Evolutionary conservation across 805 yeast species (phyloP).

Genomic region (Starmerella asiatica): DNA sequence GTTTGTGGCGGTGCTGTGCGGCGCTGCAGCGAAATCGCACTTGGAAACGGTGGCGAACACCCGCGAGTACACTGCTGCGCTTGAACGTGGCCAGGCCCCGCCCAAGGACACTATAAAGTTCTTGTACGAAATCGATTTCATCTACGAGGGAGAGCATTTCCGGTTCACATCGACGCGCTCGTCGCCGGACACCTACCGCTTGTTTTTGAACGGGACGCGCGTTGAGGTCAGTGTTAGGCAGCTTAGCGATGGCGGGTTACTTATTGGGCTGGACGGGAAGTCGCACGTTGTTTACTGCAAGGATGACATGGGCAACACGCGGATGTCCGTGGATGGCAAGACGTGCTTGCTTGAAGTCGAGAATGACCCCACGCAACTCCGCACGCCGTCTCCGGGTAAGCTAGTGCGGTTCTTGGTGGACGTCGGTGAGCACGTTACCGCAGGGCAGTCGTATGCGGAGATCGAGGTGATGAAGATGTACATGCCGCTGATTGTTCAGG

Average conservation of each 20-base stretch:
- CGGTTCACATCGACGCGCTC: slow-evolving; percentile 94
- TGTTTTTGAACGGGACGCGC: slow-evolving; percentile 88
- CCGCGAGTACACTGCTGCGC: slow-evolving; percentile 54
- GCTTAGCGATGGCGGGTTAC: slow-evolving; percentile 89
- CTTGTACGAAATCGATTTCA: slow-evolving; percentile 84
- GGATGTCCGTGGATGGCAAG: slow-evolving; percentile 88
- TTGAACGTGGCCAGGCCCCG: slow-evolving; percentile 94
- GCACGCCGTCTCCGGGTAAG: slow-evolving; percentile 99
- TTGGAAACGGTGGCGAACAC: slow-evolving; percentile 58
- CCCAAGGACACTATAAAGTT: slow-evolving; percentile 69
- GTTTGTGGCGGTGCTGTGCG: slow-evolving; percentile 80
- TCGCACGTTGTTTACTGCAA: slow-evolving; percentile 96
- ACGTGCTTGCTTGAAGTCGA: slow-evolving; percentile 89
- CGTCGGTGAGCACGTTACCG: slow-evolving; percentile 79
- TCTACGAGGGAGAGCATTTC: slow-evolving; percentile 84
- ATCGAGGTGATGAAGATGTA: slow-evolving; percentile 99
- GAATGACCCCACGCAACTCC: slow-evolving; percentile 95
- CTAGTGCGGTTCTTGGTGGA: slow-evolving; percentile 86
- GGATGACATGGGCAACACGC: slow-evolving; percentile 90
- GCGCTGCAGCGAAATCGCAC: slow-evolving; percentile 95
- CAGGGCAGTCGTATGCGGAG: slow-evolving; percentile 94
- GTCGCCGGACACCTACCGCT: slow-evolving; percentile 67
- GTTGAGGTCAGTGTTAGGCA: slow-evolving; percentile 74
- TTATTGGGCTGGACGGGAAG: slow-evolving; percentile 77
- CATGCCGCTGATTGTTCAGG: slow-evolving; percentile 91